phyloP scores from a whole-genome alignment of 495 filamentous ascomycete genomes.

The Ascodesmis nigricans region DNA sequence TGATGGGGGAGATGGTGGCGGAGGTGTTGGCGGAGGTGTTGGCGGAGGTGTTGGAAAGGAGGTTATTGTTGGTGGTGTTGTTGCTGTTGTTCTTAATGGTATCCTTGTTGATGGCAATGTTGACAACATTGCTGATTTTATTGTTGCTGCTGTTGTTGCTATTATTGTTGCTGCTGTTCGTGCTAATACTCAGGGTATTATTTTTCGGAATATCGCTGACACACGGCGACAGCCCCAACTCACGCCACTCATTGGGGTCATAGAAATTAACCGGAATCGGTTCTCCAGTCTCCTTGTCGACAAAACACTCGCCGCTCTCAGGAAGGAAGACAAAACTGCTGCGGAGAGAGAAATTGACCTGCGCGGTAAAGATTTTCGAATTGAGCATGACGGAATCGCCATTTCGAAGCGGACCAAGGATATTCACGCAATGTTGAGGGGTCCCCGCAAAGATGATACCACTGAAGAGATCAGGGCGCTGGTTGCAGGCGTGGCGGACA shows the following conservation, averaged over 20 bases:
- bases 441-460: constrained; percentile 74
- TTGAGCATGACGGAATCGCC: constrained; percentile 80
- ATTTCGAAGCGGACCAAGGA: constrained; percentile 72
- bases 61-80: constrained; percentile 20
- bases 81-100: constrained; percentile 13
- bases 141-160: constrained; percentile 7
- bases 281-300: constrained; percentile 62
- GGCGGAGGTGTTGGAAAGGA: constrained; percentile 2
- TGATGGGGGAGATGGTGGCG: constrained; percentile 21
- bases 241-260: constrained; percentile 53
- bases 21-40: constrained; percentile 1
- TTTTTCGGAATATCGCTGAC: constrained; percentile 34
- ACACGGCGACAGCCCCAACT: constrained; percentile 58
- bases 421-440: constrained; percentile 71
- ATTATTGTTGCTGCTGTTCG: constrained; percentile 7
- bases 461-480: constrained; percentile 65
- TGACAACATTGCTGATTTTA: constrained; percentile 5
- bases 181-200: constrained; percentile 24
- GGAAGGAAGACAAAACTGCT: constrained; percentile 72
- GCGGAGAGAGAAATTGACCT: constrained; percentile 83
- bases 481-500: constrained; percentile 72
- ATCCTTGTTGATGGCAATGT: too few species aligned
- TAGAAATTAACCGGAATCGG: constrained; percentile 75
- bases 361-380: constrained; percentile 74
- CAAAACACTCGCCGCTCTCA: constrained; percentile 71